Conservation (phyloP, 805 yeast genomes). For the Candida loeiensis region DNA sequence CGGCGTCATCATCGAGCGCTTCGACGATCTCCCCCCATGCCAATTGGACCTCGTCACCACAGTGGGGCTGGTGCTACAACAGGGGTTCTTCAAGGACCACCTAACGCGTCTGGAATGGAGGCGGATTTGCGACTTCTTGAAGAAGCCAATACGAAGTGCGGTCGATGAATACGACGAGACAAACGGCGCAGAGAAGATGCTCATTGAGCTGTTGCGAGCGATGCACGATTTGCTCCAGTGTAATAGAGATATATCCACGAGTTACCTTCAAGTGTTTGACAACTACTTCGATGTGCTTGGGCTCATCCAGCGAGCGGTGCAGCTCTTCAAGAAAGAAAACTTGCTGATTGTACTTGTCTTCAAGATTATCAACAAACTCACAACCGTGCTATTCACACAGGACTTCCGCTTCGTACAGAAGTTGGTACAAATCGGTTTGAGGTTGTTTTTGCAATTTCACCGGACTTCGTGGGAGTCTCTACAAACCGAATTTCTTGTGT, state of each 20-base stretch:
- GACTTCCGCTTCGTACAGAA: slow-evolving; percentile 36
- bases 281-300: slow-evolving; percentile 19
- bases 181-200: slow-evolving; percentile 18
- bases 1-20: slow-evolving; percentile 16
- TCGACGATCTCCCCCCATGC: slow-evolving; percentile 20
- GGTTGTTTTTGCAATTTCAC: slow-evolving; percentile 30
- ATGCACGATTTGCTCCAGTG: slow-evolving; percentile 24
- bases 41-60: slow-evolving; percentile 24
- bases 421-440: slow-evolving; percentile 38
- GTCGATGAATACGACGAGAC: slow-evolving; percentile 10
- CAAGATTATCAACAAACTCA: slow-evolving; percentile 43
- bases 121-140: slow-evolving; percentile 20
- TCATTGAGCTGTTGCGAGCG: slow-evolving; percentile 18
- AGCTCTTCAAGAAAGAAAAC: slow-evolving; percentile 22
- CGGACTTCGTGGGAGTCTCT: slow-evolving; percentile 41
- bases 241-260: slow-evolving; percentile 15
- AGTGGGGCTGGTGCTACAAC: slow-evolving; percentile 18
- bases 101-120: slow-evolving; percentile 28
- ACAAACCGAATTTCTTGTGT: slow-evolving; percentile 42
- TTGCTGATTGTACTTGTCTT: slow-evolving; percentile 24
- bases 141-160: slow-evolving; percentile 16
- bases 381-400: slow-evolving; percentile 40
- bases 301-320: slow-evolving; percentile 16
- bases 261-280: slow-evolving; percentile 17
- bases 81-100: slow-evolving; percentile 30